Conservation (phyloP, 805 yeast genomes). For the Saccharomycopsis javanensis region DNA sequence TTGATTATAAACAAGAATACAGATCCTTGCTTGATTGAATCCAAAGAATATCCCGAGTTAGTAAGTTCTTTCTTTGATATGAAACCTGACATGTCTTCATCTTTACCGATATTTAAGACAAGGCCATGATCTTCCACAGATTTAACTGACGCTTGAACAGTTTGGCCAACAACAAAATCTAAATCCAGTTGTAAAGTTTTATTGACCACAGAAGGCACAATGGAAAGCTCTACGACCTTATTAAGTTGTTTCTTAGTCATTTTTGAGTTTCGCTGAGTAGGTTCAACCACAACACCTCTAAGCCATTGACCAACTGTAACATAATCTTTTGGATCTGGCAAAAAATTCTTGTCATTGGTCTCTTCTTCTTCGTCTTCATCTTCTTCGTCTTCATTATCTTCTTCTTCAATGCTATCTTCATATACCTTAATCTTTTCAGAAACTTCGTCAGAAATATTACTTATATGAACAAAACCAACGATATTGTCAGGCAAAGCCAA, state of each 20-base stretch:
- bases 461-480: constrained; percentile 67
- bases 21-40: constrained; percentile 45
- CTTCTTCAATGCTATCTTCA: constrained; percentile 40
- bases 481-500: constrained; percentile 74
- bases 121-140: constrained; percentile 92
- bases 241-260: constrained; percentile 31
- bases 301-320: constrained; percentile 79
- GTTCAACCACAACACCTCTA: constrained; percentile 63
- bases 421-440: constrained; percentile 46
- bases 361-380: constrained; percentile 26
- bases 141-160: constrained; percentile 67
- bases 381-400: constrained; percentile 32
- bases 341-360: constrained; percentile 30
- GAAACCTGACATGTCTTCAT: constrained; percentile 50
- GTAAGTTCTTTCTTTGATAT: constrained; percentile 59
- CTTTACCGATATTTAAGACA: constrained; percentile 59
- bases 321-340: constrained; percentile 46
- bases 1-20: constrained; percentile 55
- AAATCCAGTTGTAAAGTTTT: constrained; percentile 44
- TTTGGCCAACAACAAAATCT: constrained; percentile 52
- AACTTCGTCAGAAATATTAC: constrained; percentile 58
- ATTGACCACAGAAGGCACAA: constrained; percentile 71
- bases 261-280: constrained; percentile 29
- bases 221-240: constrained; percentile 58
- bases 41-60: constrained; percentile 30